phyloP scores from a whole-genome alignment of 345 rosid genomes.

The Leavenworthia alabamica region DNA sequence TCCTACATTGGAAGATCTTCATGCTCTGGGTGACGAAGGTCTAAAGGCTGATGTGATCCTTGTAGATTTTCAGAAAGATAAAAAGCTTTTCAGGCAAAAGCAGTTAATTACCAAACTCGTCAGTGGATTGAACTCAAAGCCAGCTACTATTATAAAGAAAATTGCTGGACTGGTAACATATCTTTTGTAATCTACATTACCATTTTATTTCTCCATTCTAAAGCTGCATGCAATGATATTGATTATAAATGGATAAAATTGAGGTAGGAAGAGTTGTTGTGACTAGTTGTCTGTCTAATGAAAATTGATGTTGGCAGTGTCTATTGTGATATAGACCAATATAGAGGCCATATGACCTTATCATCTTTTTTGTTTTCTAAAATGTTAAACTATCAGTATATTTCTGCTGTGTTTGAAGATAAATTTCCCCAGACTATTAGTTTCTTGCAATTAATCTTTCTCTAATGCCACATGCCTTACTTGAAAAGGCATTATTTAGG shows the following conservation, averaged over 20 bases:
- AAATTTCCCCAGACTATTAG: neutral
- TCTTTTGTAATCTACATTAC: neutral
- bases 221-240: slow-evolving; percentile 3
- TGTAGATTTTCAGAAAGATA: slow-evolving; percentile 81
- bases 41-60: slow-evolving; percentile 68
- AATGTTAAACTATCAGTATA: neutral
- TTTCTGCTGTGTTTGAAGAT: neutral
- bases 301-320: slow-evolving; percentile 11
- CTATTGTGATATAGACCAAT: slow-evolving; percentile 1
- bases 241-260: slow-evolving; percentile 1
- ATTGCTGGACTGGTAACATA: slow-evolving; percentile 78
- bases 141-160: slow-evolving; percentile 82
- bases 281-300: slow-evolving; percentile 14
- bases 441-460: neutral
- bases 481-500: neutral
- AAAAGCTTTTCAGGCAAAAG: slow-evolving; percentile 80
- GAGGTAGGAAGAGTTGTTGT: slow-evolving; percentile 9
- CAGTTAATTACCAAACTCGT: slow-evolving; percentile 67
- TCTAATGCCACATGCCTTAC: slow-evolving; percentile 3
- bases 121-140: slow-evolving; percentile 83
- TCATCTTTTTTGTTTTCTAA: neutral
- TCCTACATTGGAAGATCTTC: slow-evolving; percentile 86
- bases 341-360: neutral
- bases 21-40: slow-evolving; percentile 71
- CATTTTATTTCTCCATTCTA: neutral